Base-by-base conservation (phyloP, 2,329 filamentous ascomycete species). In the Aspergillus awamori region DNA sequence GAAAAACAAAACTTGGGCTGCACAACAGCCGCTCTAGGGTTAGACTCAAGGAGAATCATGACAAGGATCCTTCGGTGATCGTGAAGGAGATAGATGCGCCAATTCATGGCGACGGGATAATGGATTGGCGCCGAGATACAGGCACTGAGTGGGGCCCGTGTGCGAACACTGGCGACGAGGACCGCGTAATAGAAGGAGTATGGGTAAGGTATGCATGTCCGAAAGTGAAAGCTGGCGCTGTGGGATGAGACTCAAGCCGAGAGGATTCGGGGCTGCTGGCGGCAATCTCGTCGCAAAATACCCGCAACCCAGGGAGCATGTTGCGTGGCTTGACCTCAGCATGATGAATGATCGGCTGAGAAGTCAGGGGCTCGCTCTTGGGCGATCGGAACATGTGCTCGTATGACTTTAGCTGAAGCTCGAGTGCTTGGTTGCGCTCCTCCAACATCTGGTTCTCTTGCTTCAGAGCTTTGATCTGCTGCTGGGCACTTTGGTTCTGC, bases 301-400 rank as follows among this genome's bases (percentile, higher is more conserved):
- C 75, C 5, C 73, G 71, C 30, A 77, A 58, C 2, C 75, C 75
- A 3, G 75, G 76, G 2, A 77, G 66, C 58, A 72, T 70, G 60
- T 72, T 74, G 52, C 75, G 71, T 48, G 71, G 69, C 58, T 70
- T 72, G 57, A 67, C 65, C 17, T 73, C 70, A 2, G 72, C 67
- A 26, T 74, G 62, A 13, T 67, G 61, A 8, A 68, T 53, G 8
- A 76, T 30, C 7, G 72, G 61, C 22, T 65, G 67, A 5, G 72
- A 70, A 43, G 66, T 73, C 13, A 64, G 63, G 17, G 61, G 65
- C 58, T 77, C 75, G 20, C 67, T 59, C 65, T 76, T 76, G 38
- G 74, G 73, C 4, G 73, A 73, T 20, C 72, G 74, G 66, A 76
- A 74, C 69, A 77, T 74, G 59, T 74, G 71, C 60, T 77, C 75